These are phyloP conservation scores for Moesziomyces globuligerus DNA, from an alignment of 1,284 basidiomycete species.

Conservation along the genomic window DNA sequence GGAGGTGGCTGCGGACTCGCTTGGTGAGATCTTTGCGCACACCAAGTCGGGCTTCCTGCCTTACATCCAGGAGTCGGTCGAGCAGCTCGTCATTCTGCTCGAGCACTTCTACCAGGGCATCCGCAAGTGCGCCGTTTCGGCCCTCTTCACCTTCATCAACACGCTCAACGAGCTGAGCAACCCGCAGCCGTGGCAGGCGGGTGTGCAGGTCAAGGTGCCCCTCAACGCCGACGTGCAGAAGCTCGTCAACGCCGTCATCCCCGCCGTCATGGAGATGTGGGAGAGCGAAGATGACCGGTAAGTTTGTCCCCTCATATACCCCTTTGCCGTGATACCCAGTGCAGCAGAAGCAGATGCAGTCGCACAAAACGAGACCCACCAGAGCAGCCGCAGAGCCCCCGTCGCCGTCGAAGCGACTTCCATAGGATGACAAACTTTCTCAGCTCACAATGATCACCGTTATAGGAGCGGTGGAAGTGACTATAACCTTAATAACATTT, in stretches of 20 bases:
- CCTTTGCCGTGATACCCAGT: background rate
- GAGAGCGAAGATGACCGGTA: conserved; percentile 97
- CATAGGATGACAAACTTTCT: conserved; percentile 76
- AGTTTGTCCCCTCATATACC: conserved; percentile 69
- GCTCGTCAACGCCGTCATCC: conserved; percentile 80
- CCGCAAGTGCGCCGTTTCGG: conserved; percentile 89
- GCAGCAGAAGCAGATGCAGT: conserved; percentile 19
- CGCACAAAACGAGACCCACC: background rate
- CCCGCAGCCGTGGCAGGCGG: conserved; percentile 83
- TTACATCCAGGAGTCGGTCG: conserved; percentile 76
- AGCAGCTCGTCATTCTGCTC: conserved; percentile 84
- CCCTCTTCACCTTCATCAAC: conserved; percentile 87
- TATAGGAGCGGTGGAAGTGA: conserved; percentile 53
- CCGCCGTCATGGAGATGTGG: conserved; percentile 86
- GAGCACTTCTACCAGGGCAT: conserved; percentile 98
- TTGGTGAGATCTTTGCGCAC: conserved; percentile 87
- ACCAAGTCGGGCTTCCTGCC: conserved; percentile 89
- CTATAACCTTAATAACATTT: conserved; percentile 51
- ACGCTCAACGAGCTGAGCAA: conserved; percentile 91
- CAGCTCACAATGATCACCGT: conserved; percentile 84
- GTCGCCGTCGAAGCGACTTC: background rate
- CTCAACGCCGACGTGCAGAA: conserved; percentile 83
- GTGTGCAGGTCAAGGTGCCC: conserved; percentile 73
- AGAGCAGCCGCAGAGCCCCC: background rate
- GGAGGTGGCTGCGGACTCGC: conserved; percentile 96